Evolutionary conservation across 805 yeast genomes (phyloP).

Genomic region (Candida orba): DNA sequence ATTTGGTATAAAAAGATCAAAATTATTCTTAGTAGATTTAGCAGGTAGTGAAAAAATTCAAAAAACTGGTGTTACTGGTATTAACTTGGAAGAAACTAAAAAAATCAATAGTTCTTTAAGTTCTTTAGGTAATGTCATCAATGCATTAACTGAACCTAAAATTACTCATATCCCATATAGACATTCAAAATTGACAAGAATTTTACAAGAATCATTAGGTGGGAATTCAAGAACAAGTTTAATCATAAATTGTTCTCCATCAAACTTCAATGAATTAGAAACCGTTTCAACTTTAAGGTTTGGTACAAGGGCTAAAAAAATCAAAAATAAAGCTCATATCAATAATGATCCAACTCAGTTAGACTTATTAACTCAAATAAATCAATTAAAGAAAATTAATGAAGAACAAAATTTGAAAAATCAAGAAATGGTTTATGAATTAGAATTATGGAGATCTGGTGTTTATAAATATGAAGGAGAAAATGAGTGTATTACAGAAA

Average conservation of each 20-base stretch:
- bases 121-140: constrained; percentile 73
- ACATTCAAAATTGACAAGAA: constrained; percentile 72
- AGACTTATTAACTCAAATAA: constrained; percentile 18
- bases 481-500: background rate
- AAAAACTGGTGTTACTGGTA: constrained; percentile 72
- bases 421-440: constrained; percentile 16
- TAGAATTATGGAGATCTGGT: constrained; percentile 21
- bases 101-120: constrained; percentile 75
- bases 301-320: constrained; percentile 64
- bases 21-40: constrained; percentile 69
- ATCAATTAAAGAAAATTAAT: constrained; percentile 14
- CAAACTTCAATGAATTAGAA: constrained; percentile 47
- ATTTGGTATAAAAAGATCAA: constrained; percentile 56
- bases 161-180: constrained; percentile 65
- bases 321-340: constrained; percentile 57
- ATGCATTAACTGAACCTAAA: constrained; percentile 65
- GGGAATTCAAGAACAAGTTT: constrained; percentile 76
- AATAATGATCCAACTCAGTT: constrained; percentile 30
- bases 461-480: constrained; percentile 5
- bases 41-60: constrained; percentile 84
- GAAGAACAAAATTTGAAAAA: constrained; percentile 11
- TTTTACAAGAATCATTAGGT: constrained; percentile 72
- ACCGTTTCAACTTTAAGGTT: constrained; percentile 68
- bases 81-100: constrained; percentile 73
- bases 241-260: constrained; percentile 67